Evolutionary conservation across 208 protist species (phyloP), one percentile per base, ranked within the genome.

Genomic region (Wallacemonas sp.): DNA sequence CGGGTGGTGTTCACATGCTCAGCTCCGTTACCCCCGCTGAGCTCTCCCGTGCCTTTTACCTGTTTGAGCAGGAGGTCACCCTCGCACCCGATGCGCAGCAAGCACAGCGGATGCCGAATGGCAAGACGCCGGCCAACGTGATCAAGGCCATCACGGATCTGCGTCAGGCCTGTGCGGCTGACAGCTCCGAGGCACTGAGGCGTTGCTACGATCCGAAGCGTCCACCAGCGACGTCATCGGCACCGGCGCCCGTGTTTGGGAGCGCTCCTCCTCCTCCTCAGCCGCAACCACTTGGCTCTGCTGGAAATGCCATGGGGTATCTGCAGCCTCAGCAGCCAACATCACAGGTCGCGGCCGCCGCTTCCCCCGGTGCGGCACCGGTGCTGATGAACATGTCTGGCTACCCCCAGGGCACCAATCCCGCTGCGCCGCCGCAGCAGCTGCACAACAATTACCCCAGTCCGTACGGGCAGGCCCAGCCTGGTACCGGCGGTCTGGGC

Each of bases 61-160:
- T 95, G 34, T 95, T 93, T 69, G 90, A 95, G 52, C 80, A 88
- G 49, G 77, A 80, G 17, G 81, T 95, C 60, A 85, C 90, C 43
- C 43, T 95, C 27, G 78, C 85, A 6, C 70, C 86, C 16, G 76
- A 82, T 62, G 55, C 84, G 14, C 65, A 68, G 47, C 61, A 75
- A 34, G 78, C 85, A 0, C 82, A 78, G 11, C 70, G 79, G 63
- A 75, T 78, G 60, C 81, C 80, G 19, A 83, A 76, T 41, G 85
- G 72, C n/a, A 93, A 92, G 36, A 93, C 90, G 8, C 74, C 83
- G 32, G 70, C 83, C 26, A 87, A 95, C 33, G 74, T 95, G 5
- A 58, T 85, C 32, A 74, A 60, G 12, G 90, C 90, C 27, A 81
- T 96, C 6, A 90, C 88, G 47, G 85, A 92, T 36, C 92, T 96